phyloP scores from a whole-genome alignment of 2,329 filamentous ascomycete genomes.

The Aureobasidium pullulans region DNA sequence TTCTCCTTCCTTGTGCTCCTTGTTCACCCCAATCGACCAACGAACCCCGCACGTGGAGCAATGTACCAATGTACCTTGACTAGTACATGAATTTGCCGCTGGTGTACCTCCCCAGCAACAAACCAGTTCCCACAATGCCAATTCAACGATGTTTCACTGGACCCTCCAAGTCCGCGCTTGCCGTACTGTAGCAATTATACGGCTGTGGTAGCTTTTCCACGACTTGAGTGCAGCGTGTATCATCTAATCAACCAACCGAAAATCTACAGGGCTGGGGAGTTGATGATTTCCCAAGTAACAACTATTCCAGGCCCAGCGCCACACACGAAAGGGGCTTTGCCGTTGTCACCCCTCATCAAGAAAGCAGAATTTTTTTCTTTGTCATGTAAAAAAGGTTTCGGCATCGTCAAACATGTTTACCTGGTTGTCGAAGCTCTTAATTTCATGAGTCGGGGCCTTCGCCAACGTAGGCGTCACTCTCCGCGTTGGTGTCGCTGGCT shows the following conservation, averaged over 20 bases:
- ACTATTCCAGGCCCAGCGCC: not conserved
- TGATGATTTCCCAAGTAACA: not conserved
- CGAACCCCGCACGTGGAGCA: conserved; percentile 7
- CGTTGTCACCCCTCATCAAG: not conserved
- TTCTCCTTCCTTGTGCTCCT: not conserved
- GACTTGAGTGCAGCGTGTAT: no score
- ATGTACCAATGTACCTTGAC: not conserved
- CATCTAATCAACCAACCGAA: no score
- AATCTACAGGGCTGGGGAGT: not conserved
- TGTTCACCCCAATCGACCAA: not conserved
- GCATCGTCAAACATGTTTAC: not conserved
- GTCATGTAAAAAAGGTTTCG: not conserved
- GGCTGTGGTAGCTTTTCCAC: no score
- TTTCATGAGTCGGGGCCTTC: not conserved
- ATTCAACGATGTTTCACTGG: not conserved
- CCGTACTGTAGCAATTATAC: no score
- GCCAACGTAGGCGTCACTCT: not conserved
- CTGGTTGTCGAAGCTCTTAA: not conserved
- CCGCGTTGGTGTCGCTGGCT: not conserved
- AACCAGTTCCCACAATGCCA: not conserved
- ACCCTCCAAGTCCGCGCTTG: no score
- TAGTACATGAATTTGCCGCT: not conserved
- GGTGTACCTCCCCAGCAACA: not conserved
- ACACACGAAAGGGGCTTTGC: not conserved
- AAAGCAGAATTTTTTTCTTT: not conserved